These are phyloP conservation scores for Mangifera indica DNA, from an alignment of 345 rosid genomes.

Conservation along the genomic window DNA sequence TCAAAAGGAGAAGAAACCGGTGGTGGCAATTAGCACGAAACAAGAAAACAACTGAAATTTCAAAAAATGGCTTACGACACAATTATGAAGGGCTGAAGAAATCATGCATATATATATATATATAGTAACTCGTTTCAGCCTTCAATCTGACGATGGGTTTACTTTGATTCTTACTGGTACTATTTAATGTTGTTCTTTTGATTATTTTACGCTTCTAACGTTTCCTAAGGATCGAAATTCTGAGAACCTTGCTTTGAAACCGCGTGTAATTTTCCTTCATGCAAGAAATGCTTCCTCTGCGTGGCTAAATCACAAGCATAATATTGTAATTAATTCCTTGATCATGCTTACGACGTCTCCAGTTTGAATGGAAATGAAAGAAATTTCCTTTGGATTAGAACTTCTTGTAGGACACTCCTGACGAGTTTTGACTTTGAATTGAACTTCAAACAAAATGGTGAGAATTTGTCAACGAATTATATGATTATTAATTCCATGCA, in stretches of 20 bases:
- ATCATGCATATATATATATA: not conserved
- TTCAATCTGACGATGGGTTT: not conserved
- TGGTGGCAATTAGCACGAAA: no score
- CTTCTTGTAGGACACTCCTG: not conserved
- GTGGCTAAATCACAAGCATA: not conserved
- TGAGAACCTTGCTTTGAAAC: not conserved
- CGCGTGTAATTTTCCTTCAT: not conserved
- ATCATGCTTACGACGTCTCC: no score
- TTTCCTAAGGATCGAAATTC: not conserved
- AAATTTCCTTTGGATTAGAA: no score
- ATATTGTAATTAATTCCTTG: not conserved
- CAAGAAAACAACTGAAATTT: not conserved
- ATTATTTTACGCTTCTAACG: not conserved
- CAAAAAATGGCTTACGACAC: not conserved
- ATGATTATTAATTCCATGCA: not conserved
- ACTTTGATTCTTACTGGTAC: not conserved
- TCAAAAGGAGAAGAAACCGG: not conserved
- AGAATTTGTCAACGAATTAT: not conserved
- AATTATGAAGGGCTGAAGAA: not conserved
- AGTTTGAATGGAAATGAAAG: no score
- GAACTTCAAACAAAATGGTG: not conserved
- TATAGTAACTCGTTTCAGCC: not conserved
- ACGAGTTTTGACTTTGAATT: conserved; percentile 10
- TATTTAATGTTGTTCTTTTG: not conserved
- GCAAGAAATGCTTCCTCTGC: not conserved